Evolutionary conservation across 2,329 filamentous ascomycete species (phyloP), one percentile per base, ranked within the genome.

Genomic region (Calonectria ilicicola): DNA sequence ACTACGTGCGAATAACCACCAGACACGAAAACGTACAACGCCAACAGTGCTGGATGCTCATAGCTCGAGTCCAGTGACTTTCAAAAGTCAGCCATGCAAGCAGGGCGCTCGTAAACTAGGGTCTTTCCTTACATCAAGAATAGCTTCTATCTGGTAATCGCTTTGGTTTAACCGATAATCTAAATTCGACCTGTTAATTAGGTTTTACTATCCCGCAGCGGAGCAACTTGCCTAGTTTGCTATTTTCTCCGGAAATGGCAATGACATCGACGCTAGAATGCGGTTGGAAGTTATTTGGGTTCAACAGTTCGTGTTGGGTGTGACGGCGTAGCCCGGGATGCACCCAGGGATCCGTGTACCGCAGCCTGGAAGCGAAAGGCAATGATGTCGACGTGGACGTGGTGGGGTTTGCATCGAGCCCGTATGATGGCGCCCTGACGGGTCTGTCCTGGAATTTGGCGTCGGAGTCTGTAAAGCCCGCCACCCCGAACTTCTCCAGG

Each of bases 241-340:
- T 62, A 7, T 60, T 19, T 19, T n/a, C 21, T n/a, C 65, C 53
- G 19, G 51, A 46, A 60, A 67, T 49, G 12, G 38, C 32, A 12
- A 62, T 42, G 42, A 62, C 27, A 67, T 67, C 65, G 21, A 62
- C 29, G 29, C 40, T 60, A 40, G 65, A 67, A 35, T 49, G 15
- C 14, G 10, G 17, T 29, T 49, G 42, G 44, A 67, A 67, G 21
- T 49, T 67, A 19, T 38, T 14, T 38, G 40, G 26, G 21, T 21
- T 21, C 2, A 60, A 32, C 1, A 67, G 27, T 21, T 49, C n/a
- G n/a, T 67, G 15, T 26, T 62, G 42, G 3, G 65, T 23, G 42
- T 35, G 32, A 12, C 51, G 26, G 12, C 29, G 38, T 21, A 49
- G 27, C 40, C 17, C 15, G n/a, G 29, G 21, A 49, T 49, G 65